Conservation (phyloP, 129 eudicot genomes). For the Dittrichia graveolens region DNA sequence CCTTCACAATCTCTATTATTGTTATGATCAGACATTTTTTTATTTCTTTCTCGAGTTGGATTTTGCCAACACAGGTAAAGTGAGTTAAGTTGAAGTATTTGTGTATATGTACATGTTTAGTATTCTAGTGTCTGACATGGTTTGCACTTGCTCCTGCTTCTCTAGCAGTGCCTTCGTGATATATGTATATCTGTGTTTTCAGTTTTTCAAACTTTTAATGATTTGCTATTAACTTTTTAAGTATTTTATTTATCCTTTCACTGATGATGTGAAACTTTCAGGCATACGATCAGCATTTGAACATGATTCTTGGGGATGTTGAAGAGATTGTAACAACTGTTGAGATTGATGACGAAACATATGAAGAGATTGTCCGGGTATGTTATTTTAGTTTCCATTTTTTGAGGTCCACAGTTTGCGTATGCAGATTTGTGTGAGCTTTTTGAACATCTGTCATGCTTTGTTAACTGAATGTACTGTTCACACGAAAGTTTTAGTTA, state of each 20-base stretch:
- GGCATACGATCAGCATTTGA: slow-evolving; percentile 99
- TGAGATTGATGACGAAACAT: slow-evolving; percentile 97
- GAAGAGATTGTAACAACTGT: slow-evolving; percentile 94
- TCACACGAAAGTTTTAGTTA: too few relatives aligned
- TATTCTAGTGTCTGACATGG: too few relatives aligned
- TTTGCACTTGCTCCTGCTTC: too few relatives aligned
- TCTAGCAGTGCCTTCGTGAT: too few relatives aligned
- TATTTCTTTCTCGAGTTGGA: too few relatives aligned
- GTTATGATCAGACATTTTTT: too few relatives aligned
- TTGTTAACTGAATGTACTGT: too few relatives aligned
- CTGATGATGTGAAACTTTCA: slow-evolving; percentile 29
- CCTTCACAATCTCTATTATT: too few relatives aligned
- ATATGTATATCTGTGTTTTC: background rate
- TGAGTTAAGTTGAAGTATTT: too few relatives aligned
- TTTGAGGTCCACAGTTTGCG: background rate
- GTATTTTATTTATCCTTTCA: background rate
- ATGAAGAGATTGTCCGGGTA: slow-evolving; percentile 98
- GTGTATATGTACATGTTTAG: too few relatives aligned
- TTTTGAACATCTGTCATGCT: background rate
- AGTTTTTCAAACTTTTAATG: slow-evolving; percentile 5
- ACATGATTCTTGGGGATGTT: slow-evolving; percentile 99
- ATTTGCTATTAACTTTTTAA: slow-evolving; percentile 16
- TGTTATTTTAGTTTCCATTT: slow-evolving; percentile 2
- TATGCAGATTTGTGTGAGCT: background rate
- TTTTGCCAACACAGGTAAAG: too few relatives aligned